Base-by-base conservation (phyloP, 1,284 basidiomycete species). In the Melampsora larici-populina region DNA sequence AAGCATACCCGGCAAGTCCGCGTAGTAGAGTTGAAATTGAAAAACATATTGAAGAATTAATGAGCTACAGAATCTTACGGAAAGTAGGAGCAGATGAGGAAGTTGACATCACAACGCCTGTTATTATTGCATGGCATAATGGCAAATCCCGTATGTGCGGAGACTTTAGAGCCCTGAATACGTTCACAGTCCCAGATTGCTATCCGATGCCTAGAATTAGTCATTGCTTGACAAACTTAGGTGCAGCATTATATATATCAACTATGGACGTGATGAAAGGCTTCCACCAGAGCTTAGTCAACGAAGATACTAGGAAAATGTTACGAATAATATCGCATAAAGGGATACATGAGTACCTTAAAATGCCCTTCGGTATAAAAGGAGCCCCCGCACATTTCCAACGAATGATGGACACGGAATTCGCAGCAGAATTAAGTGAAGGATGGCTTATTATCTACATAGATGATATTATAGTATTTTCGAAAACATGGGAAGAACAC, bases 381-480 rank as follows among this genome's bases (percentile, higher is more conserved):
- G 11, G 21, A 11, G 48, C 48, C 11, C 48, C 48, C 11, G 48
- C 48, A 11, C 21, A 11, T 21, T 49, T 49, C n/a, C n/a, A n/a
- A n/a, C n/a, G n/a, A n/a, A n/a, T n/a, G n/a, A n/a, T n/a, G n/a
- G n/a, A n/a, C n/a, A 11, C 48, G 21, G 3, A 51, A 51, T 65
- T 51, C 24, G 64, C 1, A 40, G 11, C 4, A 26, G 71, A 60
- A 31, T 66, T 8, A 51, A 65, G 21, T 31, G 64, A n/a, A 65
- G 65, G 24, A 74, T 74, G 24, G 71, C 64, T 66, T 40, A 74
- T n/a, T n/a, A n/a, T n/a, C n/a, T n/a, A n/a, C n/a, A n/a, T n/a
- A n/a, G n/a, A n/a, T n/a, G n/a, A n/a, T 55, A 74, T 74, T n/a
- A 66, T 66, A 2, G 55, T 74, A 51, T 74, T 48, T 31, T 21